Evolutionary conservation across 2,329 filamentous ascomycete genomes (phyloP), one percentile per base, ranked within the genome.

Genomic region (Xylaria sp.): DNA sequence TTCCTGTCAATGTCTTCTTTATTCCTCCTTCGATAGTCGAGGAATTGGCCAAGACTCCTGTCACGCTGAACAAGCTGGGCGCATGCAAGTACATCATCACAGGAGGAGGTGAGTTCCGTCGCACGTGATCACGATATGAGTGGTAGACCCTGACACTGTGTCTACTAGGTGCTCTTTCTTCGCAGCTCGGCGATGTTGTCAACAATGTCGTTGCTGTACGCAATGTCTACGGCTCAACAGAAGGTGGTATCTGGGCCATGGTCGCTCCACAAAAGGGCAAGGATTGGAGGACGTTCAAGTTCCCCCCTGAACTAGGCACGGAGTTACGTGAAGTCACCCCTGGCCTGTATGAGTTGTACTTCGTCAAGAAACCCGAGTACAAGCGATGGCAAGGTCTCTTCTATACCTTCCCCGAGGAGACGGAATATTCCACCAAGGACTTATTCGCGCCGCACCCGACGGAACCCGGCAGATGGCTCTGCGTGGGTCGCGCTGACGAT

Each of bases 201-300:
- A 67, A 67, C 59, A 57, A 62, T 2, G 54, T 67, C 11, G 65
- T 67, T 6, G 53, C 65, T 1, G 65, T 67, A 7, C 63, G 65
- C 10, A 67, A 67, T 55, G 65, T 66, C 2, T 67, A 67, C 46
- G 65, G 65, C 34, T 67, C 65, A 19, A 67, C 65, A 19, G 65
- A 67, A 58, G 65, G 65, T 46, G 65, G 65, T 52, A 67, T 67
- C 48, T 67, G 65, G 65, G 65, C 65, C 23, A 66, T 67, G 64
- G 64, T 67, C 9, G 52, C 65, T 10, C 65, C 65, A 0, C 58
- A 62, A 50, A 64, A 64, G 52, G 62, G 64, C 47, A 64, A 63
- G 53, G 65, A 67, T 55, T 67, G 65, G 65, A 54, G 60, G 37
- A 66, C 64, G 2, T 67, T 67, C 62, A 67, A 67, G 58, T 67